These are phyloP conservation scores for Termitomyces sp. DNA, from an alignment of 768 basidiomycete species.

Conservation along the genomic window DNA sequence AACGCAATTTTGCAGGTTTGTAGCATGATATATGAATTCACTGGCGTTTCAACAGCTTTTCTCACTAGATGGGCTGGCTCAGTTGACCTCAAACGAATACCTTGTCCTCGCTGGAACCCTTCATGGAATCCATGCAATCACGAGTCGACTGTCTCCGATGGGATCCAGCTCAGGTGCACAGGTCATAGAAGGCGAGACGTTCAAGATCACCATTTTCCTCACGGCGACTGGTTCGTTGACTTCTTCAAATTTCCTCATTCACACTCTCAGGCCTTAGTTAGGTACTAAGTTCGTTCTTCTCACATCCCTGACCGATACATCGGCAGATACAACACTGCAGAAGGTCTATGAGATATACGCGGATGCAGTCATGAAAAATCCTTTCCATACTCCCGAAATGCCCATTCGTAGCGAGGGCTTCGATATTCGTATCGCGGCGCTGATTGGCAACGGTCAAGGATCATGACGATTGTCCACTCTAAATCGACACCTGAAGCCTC, in stretches of 20 bases:
- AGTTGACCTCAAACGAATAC: conserved; percentile 89
- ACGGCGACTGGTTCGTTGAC: conserved; percentile 76
- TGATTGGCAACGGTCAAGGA: conserved; percentile 49
- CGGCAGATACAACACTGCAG: conserved; percentile 67
- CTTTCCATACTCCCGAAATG: conserved; percentile 99
- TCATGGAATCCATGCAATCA: conserved; percentile 99
- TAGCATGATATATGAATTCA: conserved; percentile 2
- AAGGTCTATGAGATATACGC: conserved; percentile 92
- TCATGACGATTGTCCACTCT: conserved; percentile 7
- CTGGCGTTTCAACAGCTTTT: background rate
- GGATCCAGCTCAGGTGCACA: conserved; percentile 84
- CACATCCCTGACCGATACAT: conserved; percentile 73
- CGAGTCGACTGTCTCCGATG: conserved; percentile 82
- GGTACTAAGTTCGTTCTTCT: conserved; percentile 95
- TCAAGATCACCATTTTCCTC: conserved; percentile 90
- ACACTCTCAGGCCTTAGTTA: conserved; percentile 24
- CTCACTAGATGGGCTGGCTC: conserved; percentile 79
- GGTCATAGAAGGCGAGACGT: conserved; percentile 93
- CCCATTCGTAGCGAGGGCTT: conserved; percentile 92
- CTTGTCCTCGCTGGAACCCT: conserved; percentile 94
- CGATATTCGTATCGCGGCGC: conserved; percentile 61
- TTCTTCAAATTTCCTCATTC: background rate
- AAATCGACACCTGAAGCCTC: background rate
- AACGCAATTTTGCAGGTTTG: conserved; percentile 85
- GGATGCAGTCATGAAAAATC: conserved; percentile 98